Percentiles rank a stretch among this genome's conserved stretches.
These are phyloP conservation scores for Lentinula sp. DNA, from an alignment of 768 basidiomycete genomes.

Conservation along the genomic window DNA sequence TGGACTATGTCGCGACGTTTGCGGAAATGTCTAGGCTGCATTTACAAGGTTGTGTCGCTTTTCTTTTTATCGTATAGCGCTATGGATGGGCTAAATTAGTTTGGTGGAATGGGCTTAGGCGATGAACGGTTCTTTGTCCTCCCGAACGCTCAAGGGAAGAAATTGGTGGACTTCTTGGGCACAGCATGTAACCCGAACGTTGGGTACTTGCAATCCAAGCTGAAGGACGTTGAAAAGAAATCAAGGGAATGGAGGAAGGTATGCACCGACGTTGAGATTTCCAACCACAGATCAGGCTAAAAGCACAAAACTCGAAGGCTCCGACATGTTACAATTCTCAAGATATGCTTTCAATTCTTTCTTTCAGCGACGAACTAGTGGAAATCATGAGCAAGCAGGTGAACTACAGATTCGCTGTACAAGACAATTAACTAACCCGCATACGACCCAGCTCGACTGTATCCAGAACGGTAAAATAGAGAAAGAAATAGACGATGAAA, in stretches of 20 bases:
- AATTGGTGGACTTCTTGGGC: conserved; percentile 11
- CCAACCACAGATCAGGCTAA: neutral
- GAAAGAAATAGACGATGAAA: conserved; percentile 11
- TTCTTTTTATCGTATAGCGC: neutral
- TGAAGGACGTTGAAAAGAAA: conserved; percentile 2
- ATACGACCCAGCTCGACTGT: neutral
- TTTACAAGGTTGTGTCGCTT: conserved; percentile 14
- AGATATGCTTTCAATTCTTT: neutral
- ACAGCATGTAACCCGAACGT: conserved; percentile 7
- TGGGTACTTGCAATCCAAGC: neutral
- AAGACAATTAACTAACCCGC: neutral
- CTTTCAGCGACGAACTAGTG: neutral
- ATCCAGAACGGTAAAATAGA: neutral
- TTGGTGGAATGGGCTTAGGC: conserved; percentile 9
- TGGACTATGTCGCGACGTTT: conserved; percentile 17
- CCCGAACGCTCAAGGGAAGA: conserved; percentile 6
- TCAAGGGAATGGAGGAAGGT: neutral
- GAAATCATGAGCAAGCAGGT: neutral
- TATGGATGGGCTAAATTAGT: neutral
- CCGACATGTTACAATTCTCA: neutral
- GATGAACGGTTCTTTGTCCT: conserved; percentile 20
- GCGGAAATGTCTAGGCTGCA: conserved; percentile 17
- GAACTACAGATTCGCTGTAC: neutral
- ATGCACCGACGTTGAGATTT: neutral
- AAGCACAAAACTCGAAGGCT: neutral